Evolutionary conservation across 805 yeast species (phyloP), one percentile per base, ranked within the genome.

Genomic region (Clavispora phyllophila): DNA sequence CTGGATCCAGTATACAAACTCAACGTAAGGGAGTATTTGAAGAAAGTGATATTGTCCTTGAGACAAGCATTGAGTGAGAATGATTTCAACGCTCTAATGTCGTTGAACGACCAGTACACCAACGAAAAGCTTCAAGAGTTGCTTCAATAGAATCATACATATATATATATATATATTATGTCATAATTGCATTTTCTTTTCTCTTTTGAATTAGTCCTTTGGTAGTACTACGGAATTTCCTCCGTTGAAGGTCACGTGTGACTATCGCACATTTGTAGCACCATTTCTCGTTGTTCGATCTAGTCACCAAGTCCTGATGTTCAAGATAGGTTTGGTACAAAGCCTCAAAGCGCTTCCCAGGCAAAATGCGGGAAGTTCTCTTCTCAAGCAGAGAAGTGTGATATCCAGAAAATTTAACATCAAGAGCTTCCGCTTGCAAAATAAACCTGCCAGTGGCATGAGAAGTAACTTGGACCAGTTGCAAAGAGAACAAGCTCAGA

Each of bases 1-100:
- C 43, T 46, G 15, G 75, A 70, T 44, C 67, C 70, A 1, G 66
- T 68, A 8, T 60, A 58, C 47, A 71, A 65, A 14, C 70, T 80
- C 7, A 71, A 75, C 37, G 55, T 83, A 43, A 75, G 71, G 43
- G 62, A 58, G 5, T 74, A 62, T 47, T 59, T 84, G 27, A 60
- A 60, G 37, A 53, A 51, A 13, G 53, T 54, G 24, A 49, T 74
- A 28, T 43, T 48, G 10, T 51, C 43, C 13, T 43, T 73, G 36
- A 57, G 62, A 39, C 42, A 46, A 8, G 46, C 49, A 4, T 45
- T 69, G n/a, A 48, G 53, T 2, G 56, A 41, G 1, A 45, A 42
- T 7, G 67, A 65, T 12, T 75, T 70, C 52, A 57, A 57, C 8
- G 56, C 57, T 15, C 47, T 75, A 39, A 50, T 72, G 43, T 40